Evolutionary conservation across 305 asterid species (phyloP).

Genomic region (Fraxinus angustifolia): DNA sequence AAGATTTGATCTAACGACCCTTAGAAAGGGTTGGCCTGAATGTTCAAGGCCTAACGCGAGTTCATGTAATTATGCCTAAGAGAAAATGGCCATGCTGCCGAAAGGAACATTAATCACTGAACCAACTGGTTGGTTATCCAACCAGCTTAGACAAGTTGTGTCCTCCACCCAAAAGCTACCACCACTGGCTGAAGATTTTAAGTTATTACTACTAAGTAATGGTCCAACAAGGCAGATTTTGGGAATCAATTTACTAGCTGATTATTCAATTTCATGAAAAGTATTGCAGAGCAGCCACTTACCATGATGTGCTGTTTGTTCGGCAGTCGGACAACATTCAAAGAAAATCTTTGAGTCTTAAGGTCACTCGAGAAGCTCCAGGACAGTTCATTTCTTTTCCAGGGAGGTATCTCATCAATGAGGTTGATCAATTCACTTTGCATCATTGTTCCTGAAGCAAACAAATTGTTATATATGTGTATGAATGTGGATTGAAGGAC

Average conservation of each 20-base stretch:
- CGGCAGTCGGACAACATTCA: constrained; percentile 6
- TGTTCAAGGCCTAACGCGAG: constrained; percentile 21
- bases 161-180: constrained; percentile 18
- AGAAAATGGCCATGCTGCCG: constrained; percentile 34
- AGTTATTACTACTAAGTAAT: neutral
- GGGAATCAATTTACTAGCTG: constrained; percentile 20
- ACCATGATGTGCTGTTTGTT: neutral
- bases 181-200: neutral
- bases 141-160: constrained; percentile 22
- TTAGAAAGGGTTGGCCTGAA: constrained; percentile 27
- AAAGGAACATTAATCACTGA: constrained; percentile 53
- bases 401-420: constrained; percentile 24
- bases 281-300: constrained; percentile 20
- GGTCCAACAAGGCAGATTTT: constrained; percentile 21
- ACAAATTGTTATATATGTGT: neutral
- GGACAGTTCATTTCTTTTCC: constrained; percentile 25
- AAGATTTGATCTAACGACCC: constrained; percentile 37
- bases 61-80: constrained; percentile 14
- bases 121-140: constrained; percentile 22
- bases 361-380: constrained; percentile 31
- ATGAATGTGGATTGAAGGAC: neutral
- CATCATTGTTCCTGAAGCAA: constrained; percentile 20
- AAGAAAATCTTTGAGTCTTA: constrained; percentile 29
- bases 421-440: constrained; percentile 24
- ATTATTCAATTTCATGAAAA: constrained; percentile 19